Percentiles rank a stretch among this genome's conserved stretches.
Evolutionary conservation across 805 yeast genomes (phyloP).

Genomic region (Candida wancherniae): DNA sequence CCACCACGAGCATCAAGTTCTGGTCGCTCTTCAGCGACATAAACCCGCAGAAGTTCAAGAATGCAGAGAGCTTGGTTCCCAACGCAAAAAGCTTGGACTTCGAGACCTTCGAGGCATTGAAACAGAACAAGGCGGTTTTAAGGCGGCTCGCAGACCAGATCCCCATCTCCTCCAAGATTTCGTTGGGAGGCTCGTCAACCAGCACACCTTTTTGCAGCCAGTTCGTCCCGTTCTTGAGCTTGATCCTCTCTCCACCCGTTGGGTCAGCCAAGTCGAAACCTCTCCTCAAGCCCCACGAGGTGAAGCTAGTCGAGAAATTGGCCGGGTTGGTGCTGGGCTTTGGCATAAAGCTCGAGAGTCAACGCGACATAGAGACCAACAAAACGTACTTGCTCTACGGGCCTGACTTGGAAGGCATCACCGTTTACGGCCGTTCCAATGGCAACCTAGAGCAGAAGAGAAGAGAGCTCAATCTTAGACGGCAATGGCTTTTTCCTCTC

Average conservation of each 20-base stretch:
- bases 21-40: slow-evolving; percentile 63
- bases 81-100: slow-evolving; percentile 33
- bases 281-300: slow-evolving; percentile 26
- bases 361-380: slow-evolving; percentile 31
- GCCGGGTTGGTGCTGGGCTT: slow-evolving; percentile 36
- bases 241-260: slow-evolving; percentile 28
- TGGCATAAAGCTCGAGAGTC: slow-evolving; percentile 36
- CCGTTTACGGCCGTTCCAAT: slow-evolving; percentile 15
- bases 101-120: slow-evolving; percentile 34
- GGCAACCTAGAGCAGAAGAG: slow-evolving; percentile 8
- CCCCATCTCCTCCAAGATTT: slow-evolving; percentile 24
- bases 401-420: slow-evolving; percentile 35
- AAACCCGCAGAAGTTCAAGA: slow-evolving; percentile 24
- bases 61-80: slow-evolving; percentile 23
- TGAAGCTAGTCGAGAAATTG: slow-evolving; percentile 29
- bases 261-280: slow-evolving; percentile 20
- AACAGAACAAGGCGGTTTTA: slow-evolving; percentile 29
- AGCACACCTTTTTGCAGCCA: slow-evolving; percentile 23
- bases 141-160: slow-evolving; percentile 25
- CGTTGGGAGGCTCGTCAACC: slow-evolving; percentile 24
- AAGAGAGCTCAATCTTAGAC: slow-evolving; percentile 24
- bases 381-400: slow-evolving; percentile 23
- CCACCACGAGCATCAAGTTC: slow-evolving; percentile 56
- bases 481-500: slow-evolving; percentile 36
- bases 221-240: slow-evolving; percentile 31